Evolutionary conservation across 805 yeast species (phyloP).

Genomic region (Saturnispora silvae): DNA sequence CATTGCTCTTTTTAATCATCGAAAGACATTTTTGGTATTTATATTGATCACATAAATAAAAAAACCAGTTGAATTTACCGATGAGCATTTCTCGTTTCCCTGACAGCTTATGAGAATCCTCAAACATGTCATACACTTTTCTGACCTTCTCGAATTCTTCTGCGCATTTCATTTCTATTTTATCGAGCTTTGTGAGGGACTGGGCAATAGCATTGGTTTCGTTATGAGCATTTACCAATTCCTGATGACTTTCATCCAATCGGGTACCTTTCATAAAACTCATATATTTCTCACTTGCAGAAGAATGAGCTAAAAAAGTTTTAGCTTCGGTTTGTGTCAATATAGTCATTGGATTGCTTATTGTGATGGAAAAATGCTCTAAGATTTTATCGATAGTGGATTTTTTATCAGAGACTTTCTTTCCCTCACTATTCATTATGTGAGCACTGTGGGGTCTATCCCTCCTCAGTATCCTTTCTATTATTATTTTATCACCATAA

Average conservation of each 20-base stretch:
- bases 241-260: conserved; percentile 52
- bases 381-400: conserved; percentile 58
- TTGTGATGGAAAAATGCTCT: conserved; percentile 61
- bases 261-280: conserved; percentile 76
- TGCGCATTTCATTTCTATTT: conserved; percentile 24
- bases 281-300: conserved; percentile 60
- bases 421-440: conserved; percentile 42
- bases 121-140: conserved; percentile 29
- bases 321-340: conserved; percentile 91
- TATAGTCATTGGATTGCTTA: conserved; percentile 86
- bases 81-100: conserved; percentile 30
- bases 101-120: conserved; percentile 31
- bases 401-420: conserved; percentile 48
- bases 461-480: conserved; percentile 55
- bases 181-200: conserved; percentile 28
- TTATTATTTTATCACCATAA: conserved; percentile 58
- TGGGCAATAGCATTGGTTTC: conserved; percentile 32
- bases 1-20: conserved; percentile 1
- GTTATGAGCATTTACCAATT: conserved; percentile 33
- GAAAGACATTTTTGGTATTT: conserved; percentile 4
- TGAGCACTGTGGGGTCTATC: conserved; percentile 45
- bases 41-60: conserved; percentile 2
- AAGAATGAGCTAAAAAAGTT: conserved; percentile 70
- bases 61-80: conserved; percentile 41
- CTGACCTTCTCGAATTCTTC: conserved; percentile 33